Conservation (phyloP, 345 rosid species). For the Linum lewisii region DNA sequence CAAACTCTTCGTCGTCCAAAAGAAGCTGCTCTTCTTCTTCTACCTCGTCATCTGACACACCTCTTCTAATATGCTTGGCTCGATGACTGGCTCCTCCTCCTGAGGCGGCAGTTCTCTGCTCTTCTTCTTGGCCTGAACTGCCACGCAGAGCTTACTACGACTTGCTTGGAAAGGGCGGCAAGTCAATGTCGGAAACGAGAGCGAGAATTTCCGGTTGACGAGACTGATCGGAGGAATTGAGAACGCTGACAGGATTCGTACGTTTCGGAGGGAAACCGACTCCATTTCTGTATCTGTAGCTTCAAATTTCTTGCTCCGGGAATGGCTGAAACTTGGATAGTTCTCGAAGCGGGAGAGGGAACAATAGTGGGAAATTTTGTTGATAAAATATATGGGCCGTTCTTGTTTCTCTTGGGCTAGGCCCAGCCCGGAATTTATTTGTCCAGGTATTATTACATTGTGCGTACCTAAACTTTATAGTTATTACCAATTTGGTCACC, state of each 20-base stretch:
- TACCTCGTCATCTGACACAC: constrained; percentile 34
- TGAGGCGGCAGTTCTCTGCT: constrained; percentile 14
- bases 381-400: no score
- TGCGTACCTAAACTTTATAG: not conserved
- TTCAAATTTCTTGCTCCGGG: not conserved
- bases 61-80: constrained; percentile 35
- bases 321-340: not conserved
- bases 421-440: no score
- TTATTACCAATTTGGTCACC: no score
- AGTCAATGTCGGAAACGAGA: constrained; percentile 11
- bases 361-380: not conserved
- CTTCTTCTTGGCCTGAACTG: constrained; percentile 39
- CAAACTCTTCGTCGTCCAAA: constrained; percentile 33
- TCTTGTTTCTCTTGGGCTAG: no score
- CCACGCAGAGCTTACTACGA: constrained; percentile 11
- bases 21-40: constrained; percentile 37
- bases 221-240: constrained; percentile 4
- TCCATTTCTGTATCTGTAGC: constrained; percentile 22
- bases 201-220: constrained; percentile 11
- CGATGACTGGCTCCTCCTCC: constrained; percentile 26
- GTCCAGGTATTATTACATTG: not conserved
- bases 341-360: not conserved
- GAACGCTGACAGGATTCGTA: constrained; percentile 2
- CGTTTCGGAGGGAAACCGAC: constrained; percentile 17
- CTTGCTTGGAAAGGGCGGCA: constrained; percentile 16